Percentiles rank a stretch among this genome's conserved stretches.
phyloP scores from a whole-genome alignment of 345 rosid genomes.

The Arabis alpina region DNA sequence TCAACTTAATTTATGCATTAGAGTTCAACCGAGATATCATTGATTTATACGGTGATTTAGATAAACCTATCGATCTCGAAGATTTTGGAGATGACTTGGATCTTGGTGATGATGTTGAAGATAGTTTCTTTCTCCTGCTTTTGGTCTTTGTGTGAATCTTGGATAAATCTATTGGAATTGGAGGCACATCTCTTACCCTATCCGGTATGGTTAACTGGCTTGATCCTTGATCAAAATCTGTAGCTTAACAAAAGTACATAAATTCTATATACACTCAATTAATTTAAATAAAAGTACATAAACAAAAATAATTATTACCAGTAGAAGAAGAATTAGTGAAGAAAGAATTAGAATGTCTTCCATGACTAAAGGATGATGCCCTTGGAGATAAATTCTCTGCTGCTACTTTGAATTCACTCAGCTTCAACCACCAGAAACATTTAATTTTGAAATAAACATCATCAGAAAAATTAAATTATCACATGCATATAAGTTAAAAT shows the following conservation, averaged over 20 bases:
- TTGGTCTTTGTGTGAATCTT: conserved; percentile 39
- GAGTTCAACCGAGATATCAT: conserved; percentile 30
- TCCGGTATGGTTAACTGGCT: conserved; percentile 29
- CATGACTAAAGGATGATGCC: conserved; percentile 53
- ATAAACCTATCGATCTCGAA: conserved; percentile 26
- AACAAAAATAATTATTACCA: conserved; percentile 43
- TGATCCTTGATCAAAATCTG: conserved; percentile 39
- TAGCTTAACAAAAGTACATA: not conserved
- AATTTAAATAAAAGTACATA: not conserved
- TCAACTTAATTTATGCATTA: conserved; percentile 26
- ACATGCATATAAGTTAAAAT: not conserved
- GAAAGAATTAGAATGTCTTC: conserved; percentile 55
- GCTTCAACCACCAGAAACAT: conserved; percentile 49
- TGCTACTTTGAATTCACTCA: conserved; percentile 70
- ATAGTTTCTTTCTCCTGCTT: conserved; percentile 31
- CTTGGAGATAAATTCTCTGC: conserved; percentile 61
- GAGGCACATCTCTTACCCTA: conserved; percentile 32
- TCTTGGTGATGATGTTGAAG: conserved; percentile 44
- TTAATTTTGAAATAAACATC: conserved; percentile 3
- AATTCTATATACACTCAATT: not conserved
- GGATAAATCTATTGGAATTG: conserved; percentile 30
- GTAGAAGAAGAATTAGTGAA: conserved; percentile 59
- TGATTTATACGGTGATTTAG: conserved; percentile 36
- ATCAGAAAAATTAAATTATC: not conserved
- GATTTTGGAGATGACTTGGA: conserved; percentile 43